Conservation (phyloP, 75 land plant genomes). For the Sequoia sempervirens region DNA sequence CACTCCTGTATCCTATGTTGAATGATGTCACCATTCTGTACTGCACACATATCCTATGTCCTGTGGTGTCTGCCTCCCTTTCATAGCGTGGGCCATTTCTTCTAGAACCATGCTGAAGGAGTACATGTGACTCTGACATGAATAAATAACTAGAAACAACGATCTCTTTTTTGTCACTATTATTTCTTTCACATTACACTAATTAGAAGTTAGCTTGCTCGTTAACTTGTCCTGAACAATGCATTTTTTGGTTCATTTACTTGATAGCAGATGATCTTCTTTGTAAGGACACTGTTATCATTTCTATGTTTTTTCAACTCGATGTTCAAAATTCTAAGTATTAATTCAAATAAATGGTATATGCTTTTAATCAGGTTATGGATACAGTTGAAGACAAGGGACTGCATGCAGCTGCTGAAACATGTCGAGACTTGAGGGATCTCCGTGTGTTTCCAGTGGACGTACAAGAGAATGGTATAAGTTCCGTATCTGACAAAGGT, state of each 20-base stretch:
- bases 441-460: slow-evolving; percentile 76
- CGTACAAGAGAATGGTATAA: slow-evolving; percentile 40
- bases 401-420: slow-evolving; percentile 56
- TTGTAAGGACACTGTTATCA: neutral
- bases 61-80: neutral
- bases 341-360: neutral
- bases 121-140: neutral
- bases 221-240: neutral
- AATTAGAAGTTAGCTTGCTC: neutral
- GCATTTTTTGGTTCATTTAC: neutral
- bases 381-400: slow-evolving; percentile 81
- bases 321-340: neutral
- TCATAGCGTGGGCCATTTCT: neutral
- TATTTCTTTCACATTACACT: neutral
- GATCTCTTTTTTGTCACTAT: neutral
- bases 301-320: neutral
- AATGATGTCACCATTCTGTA: neutral
- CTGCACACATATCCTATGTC: neutral
- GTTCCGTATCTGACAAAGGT: slow-evolving; percentile 72
- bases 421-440: slow-evolving; percentile 71
- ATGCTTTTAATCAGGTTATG: slow-evolving; percentile 35
- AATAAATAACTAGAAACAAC: neutral
- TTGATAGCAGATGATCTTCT: neutral
- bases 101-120: neutral
- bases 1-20: neutral